Percentiles rank a stretch among this genome's conserved stretches.
These are phyloP conservation scores for Cylindrodendrum hubeiense DNA, from an alignment of 2,329 filamentous ascomycete genomes.

Conservation along the genomic window DNA sequence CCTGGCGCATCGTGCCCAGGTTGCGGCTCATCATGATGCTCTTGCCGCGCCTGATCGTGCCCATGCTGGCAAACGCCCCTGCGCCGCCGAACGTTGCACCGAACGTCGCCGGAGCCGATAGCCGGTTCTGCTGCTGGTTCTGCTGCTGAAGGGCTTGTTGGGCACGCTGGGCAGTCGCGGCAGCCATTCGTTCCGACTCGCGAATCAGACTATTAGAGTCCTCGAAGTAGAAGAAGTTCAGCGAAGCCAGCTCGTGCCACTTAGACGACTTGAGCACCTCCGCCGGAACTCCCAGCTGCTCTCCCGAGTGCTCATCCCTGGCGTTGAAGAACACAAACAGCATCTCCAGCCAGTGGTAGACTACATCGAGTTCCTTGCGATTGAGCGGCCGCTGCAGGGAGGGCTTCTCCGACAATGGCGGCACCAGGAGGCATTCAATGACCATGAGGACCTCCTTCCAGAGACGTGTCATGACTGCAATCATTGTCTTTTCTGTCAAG, in stretches of 20 bases:
- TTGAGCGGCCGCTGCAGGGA: conserved; percentile 86
- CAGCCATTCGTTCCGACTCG: conserved; percentile 96
- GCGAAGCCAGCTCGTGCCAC: conserved; percentile 95
- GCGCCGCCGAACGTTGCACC: conserved; percentile 51
- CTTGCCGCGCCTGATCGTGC: conserved; percentile 75
- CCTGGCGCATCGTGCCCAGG: conserved; percentile 94
- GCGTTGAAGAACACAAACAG: conserved; percentile 97
- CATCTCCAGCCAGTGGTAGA: conserved; percentile 93
- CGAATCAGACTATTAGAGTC: conserved; percentile 90
- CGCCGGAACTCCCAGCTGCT: conserved; percentile 87
- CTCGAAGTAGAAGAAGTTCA: conserved; percentile 99
- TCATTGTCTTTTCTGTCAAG: conserved; percentile 94
- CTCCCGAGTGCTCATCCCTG: conserved; percentile 82
- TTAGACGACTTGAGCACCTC: conserved; percentile 97
- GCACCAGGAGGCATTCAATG: conserved; percentile 90
- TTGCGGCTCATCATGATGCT: conserved; percentile 96
- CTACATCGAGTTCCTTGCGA: conserved; percentile 91
- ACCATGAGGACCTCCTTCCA: conserved; percentile 98
- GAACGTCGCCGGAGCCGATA: conserved; percentile 73
- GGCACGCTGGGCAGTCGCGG: conserved; percentile 80
- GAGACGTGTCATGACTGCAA: conserved; percentile 95
- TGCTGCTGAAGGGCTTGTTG: conserved; percentile 75
- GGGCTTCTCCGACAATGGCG: conserved; percentile 93
- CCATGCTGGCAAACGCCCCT: conserved; percentile 72
- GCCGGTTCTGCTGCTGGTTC: conserved; percentile 67